phyloP scores from a whole-genome alignment of 139 green algal species.

The Haematococcus lacustris region DNA sequence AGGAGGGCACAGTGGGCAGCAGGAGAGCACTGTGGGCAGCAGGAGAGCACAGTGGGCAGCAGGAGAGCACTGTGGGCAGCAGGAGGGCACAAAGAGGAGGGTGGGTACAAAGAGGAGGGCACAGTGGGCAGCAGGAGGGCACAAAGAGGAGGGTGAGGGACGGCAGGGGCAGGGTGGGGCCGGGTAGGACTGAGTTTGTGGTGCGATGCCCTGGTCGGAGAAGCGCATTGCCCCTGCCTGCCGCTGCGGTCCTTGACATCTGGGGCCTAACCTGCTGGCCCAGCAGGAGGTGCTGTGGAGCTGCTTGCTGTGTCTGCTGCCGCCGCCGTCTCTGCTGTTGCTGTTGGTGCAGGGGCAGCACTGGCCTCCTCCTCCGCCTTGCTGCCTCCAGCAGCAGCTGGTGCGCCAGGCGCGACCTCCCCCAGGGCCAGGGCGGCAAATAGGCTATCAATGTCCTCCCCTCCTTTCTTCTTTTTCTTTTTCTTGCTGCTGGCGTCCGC shows the following conservation, averaged over 20 bases:
- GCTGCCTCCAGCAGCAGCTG: background rate
- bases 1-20: background rate
- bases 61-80: too few species aligned
- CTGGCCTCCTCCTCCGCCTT: background rate
- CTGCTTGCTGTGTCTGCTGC: background rate
- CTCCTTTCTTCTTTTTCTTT: constrained; percentile 35
- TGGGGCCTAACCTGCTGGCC: background rate
- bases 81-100: too few species aligned
- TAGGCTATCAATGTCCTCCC: constrained; percentile 18
- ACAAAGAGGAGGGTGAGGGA: too few species aligned
- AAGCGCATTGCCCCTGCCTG: background rate
- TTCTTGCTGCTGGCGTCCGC: constrained; percentile 10
- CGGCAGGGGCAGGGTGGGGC: too few species aligned
- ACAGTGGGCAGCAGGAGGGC: background rate
- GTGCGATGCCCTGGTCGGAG: background rate
- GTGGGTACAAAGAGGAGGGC: too few species aligned
- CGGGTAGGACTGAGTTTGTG: background rate
- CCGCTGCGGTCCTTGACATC: background rate
- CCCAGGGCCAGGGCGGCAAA: constrained; percentile 25
- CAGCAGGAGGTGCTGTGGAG: background rate
- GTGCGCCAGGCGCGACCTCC: background rate
- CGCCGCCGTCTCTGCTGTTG: too few species aligned
- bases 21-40: too few species aligned
- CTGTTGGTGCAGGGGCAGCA: background rate
- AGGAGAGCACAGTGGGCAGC: too few species aligned